These are phyloP conservation scores for Plasmodium cynomolgi DNA, from an alignment of 169 alveolate genomes.

Conservation along the genomic window DNA sequence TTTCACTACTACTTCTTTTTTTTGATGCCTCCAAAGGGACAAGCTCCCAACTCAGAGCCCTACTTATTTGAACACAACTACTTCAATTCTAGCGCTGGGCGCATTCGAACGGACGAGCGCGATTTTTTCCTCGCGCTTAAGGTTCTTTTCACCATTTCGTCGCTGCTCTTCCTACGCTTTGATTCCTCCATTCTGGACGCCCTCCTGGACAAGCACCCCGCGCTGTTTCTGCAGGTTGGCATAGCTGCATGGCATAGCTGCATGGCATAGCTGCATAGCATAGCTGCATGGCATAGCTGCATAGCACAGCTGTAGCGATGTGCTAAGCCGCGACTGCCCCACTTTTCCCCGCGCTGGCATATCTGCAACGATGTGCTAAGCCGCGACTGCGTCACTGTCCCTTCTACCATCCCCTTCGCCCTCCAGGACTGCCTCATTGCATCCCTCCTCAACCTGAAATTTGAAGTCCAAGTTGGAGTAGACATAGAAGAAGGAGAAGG, in stretches of 20 bases:
- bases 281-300: too few relatives aligned
- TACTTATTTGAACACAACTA: conserved; percentile 38
- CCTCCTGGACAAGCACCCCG: conserved; percentile 8
- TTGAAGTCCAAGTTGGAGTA: neutral
- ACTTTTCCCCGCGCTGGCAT: neutral
- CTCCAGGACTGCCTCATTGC: conserved; percentile 43
- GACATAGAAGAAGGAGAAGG: neutral
- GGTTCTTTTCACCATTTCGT: conserved; percentile 32
- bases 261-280: too few relatives aligned
- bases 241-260: neutral
- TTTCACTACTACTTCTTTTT: conserved; percentile 26
- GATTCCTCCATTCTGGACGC: conserved; percentile 3
- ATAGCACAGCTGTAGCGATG: neutral
- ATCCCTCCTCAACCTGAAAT: conserved; percentile 42
- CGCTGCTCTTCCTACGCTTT: conserved; percentile 58
- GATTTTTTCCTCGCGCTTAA: conserved; percentile 40
- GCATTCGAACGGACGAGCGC: neutral
- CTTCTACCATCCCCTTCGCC: neutral
- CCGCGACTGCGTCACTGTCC: neutral
- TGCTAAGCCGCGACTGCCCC: neutral
- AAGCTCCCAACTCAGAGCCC: neutral
- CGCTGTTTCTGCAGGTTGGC: conserved; percentile 45
- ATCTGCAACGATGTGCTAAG: neutral
- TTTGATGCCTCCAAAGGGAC: neutral
- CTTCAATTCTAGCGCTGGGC: conserved; percentile 17